Conservation (phyloP, 169 alveolate genomes). For the Fabrea salina region DNA sequence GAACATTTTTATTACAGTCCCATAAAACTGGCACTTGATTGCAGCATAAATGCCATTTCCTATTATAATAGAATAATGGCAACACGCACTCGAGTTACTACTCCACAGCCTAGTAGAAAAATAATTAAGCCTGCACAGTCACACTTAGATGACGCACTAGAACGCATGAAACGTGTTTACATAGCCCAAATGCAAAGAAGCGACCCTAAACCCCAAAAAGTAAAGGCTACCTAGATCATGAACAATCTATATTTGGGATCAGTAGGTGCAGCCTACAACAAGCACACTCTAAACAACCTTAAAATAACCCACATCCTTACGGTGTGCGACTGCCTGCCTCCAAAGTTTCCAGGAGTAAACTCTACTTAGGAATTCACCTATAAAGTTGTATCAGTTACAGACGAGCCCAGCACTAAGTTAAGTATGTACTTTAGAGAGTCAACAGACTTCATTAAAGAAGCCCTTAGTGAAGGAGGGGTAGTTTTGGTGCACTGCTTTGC, state of each 20-base stretch:
- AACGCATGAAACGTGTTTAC: constrained; percentile 33
- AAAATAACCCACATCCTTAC: constrained; percentile 51
- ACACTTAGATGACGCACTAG: not conserved
- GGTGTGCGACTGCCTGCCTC: constrained; percentile 49
- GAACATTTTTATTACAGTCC: no score
- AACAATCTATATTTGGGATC: constrained; percentile 51
- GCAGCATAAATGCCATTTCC: no score
- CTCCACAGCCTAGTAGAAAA: no score
- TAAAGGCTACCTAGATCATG: constrained; percentile 30
- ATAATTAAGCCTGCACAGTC: constrained; percentile 8
- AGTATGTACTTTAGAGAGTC: constrained; percentile 42
- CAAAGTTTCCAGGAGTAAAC: constrained; percentile 37
- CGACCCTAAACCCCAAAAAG: constrained; percentile 29
- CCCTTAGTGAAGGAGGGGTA: not conserved
- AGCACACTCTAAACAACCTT: constrained; percentile 25
- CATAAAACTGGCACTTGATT: no score
- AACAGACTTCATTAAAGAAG: constrained; percentile 39
- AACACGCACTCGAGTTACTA: no score
- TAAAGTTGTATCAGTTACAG: constrained; percentile 35
- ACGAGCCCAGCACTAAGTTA: constrained; percentile 42
- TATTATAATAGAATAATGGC: no score
- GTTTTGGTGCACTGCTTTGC: constrained; percentile 81
- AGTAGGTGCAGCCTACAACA: constrained; percentile 54
- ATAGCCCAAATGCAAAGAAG: constrained; percentile 19
- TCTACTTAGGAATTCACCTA: constrained; percentile 40